These are phyloP conservation scores for Thelonectria rubi DNA, from an alignment of 2,329 filamentous ascomycete genomes.

Conservation along the genomic window DNA sequence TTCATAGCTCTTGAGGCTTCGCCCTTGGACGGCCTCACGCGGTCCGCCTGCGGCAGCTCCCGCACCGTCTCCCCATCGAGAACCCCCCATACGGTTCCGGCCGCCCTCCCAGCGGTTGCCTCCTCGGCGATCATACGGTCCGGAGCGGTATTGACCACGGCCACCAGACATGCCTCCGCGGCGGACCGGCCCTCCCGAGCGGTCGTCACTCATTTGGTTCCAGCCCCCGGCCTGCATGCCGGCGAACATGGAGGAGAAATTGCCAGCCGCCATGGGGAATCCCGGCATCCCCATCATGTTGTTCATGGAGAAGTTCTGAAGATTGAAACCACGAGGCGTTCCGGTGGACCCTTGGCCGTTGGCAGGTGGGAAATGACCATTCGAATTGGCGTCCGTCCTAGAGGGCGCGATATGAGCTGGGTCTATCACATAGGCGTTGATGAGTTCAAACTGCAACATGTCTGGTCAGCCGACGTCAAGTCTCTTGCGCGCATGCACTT, in stretches of 20 bases:
- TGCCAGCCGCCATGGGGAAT: slow-evolving; percentile 62
- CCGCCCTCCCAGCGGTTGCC: slow-evolving; percentile 63
- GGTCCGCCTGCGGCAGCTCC: slow-evolving; percentile 83
- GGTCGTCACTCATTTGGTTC: slow-evolving; percentile 62
- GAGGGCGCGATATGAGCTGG: slow-evolving; percentile 94
- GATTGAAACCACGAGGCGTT: slow-evolving; percentile 90
- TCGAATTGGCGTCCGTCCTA: slow-evolving; percentile 91
- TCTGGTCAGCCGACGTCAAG: slow-evolving; percentile 9
- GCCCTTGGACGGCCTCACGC: slow-evolving; percentile 88
- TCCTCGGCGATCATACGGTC: slow-evolving; percentile 77
- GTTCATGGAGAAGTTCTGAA: slow-evolving; percentile 74
- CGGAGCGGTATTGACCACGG: slow-evolving; percentile 67
- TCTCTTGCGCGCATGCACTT: slow-evolving; percentile 49
- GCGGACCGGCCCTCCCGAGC: slow-evolving; percentile 73
- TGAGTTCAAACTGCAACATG: slow-evolving; percentile 75
- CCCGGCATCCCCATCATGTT: slow-evolving; percentile 67
- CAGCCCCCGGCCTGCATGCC: slow-evolving; percentile 60
- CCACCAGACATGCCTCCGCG: slow-evolving; percentile 67
- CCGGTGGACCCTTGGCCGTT: slow-evolving; percentile 80
- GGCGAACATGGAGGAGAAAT: slow-evolving; percentile 65
- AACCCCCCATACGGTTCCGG: slow-evolving; percentile 60
- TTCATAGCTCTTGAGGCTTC: slow-evolving; percentile 96
- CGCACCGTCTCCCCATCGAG: slow-evolving; percentile 78
- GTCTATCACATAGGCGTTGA: slow-evolving; percentile 94
- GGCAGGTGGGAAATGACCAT: slow-evolving; percentile 89